Conservation (phyloP, 495 filamentous ascomycete genomes). For the Copromyces sp. region DNA sequence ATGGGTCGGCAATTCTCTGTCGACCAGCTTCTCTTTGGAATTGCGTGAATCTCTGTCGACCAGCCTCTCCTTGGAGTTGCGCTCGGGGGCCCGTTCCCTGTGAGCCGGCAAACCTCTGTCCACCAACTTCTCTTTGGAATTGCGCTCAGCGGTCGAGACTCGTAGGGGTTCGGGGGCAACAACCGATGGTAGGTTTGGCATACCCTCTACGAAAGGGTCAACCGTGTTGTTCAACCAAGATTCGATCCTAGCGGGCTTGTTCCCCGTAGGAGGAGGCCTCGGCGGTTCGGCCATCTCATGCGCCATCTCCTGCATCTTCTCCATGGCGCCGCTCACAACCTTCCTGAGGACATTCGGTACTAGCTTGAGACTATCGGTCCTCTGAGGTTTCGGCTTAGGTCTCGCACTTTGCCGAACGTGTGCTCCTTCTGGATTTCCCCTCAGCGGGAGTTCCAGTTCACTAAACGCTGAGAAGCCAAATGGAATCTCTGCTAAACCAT, state of each 20-base stretch:
- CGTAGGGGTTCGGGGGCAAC: constrained; percentile 4
- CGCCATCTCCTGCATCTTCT: constrained; percentile 42
- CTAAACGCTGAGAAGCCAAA: constrained; percentile 50
- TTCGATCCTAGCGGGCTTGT: constrained; percentile 54
- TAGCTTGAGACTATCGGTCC: constrained; percentile 37
- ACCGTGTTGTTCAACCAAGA: constrained; percentile 64
- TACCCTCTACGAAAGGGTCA: constrained; percentile 59
- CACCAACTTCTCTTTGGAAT: neutral
- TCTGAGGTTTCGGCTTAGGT: constrained; percentile 30
- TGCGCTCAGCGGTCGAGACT: neutral
- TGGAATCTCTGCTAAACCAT: constrained; percentile 44
- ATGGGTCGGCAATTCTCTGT: neutral
- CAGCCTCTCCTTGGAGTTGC: neutral
- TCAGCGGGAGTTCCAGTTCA: constrained; percentile 39
- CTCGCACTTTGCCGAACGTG: constrained; percentile 28
- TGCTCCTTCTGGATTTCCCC: constrained; percentile 14
- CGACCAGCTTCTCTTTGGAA: neutral
- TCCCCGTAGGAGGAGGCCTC: constrained; percentile 24
- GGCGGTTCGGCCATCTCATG: constrained; percentile 42
- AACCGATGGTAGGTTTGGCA: constrained; percentile 17
- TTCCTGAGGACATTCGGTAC: constrained; percentile 47
- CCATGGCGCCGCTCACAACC: constrained; percentile 42
- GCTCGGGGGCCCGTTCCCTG: neutral
- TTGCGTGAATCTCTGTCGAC: neutral
- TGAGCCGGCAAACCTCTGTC: neutral